Conservation (phyloP, 2,329 filamentous ascomycete species). For the Cercospora beticola region DNA sequence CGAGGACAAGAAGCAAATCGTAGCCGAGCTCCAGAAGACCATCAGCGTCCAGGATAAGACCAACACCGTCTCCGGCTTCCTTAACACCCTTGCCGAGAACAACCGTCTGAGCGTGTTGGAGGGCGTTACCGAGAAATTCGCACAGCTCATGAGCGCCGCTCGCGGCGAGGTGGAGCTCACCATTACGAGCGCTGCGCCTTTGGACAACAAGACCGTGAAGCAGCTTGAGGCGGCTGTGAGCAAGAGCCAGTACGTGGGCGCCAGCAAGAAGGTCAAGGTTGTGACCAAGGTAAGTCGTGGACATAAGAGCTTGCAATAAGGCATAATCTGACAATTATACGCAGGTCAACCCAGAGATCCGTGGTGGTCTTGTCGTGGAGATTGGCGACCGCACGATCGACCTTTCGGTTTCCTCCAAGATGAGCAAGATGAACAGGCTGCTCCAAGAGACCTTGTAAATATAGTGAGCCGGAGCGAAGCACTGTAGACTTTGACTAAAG, state of each 20-base stretch:
- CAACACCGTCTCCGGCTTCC: constrained; percentile 91
- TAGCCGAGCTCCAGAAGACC: constrained; percentile 84
- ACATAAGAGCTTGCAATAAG: neutral
- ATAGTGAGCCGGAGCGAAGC: constrained; percentile 29
- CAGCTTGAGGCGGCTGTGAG: constrained; percentile 83
- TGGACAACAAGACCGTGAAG: constrained; percentile 81
- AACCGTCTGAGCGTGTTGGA: constrained; percentile 84
- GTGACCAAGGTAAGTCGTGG: constrained; percentile 68
- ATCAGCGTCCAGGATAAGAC: constrained; percentile 66
- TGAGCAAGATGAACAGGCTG: constrained; percentile 99
- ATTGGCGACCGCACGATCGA: constrained; percentile 98
- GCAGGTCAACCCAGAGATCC: constrained; percentile 89
- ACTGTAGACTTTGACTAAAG: constrained; percentile 23
- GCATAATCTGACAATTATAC: constrained; percentile 7
- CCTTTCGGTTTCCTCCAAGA: constrained; percentile 89
- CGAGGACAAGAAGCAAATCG: constrained; percentile 80
- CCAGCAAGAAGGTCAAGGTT: constrained; percentile 98
- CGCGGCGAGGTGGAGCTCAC: constrained; percentile 90
- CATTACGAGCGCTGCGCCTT: constrained; percentile 84
- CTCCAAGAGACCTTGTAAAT: constrained; percentile 94
- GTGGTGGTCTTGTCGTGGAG: constrained; percentile 92
- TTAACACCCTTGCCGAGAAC: constrained; percentile 87
- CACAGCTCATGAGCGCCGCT: constrained; percentile 79
- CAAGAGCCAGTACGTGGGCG: constrained; percentile 84
- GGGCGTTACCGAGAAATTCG: constrained; percentile 84